These are phyloP conservation scores for Hansenula sp. DNA, from an alignment of 1,139 yeast genomes.

Conservation along the genomic window DNA sequence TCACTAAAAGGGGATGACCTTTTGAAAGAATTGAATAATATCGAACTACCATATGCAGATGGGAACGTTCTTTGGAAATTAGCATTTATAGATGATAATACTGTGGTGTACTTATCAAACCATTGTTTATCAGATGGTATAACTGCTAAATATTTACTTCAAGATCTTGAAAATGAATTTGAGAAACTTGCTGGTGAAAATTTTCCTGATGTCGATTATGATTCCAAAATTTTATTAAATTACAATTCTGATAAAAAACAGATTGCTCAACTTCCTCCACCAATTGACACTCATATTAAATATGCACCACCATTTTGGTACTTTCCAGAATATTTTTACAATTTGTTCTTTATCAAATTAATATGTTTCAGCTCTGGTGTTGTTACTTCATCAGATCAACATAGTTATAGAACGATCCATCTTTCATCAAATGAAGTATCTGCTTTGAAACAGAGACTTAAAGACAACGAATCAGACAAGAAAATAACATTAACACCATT, in stretches of 20 bases:
- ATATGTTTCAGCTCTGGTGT: neutral
- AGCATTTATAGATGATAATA: slow-evolving; percentile 11
- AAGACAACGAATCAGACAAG: neutral
- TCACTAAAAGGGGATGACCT: slow-evolving; percentile 2
- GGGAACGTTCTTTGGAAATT: slow-evolving; percentile 16
- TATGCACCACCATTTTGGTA: slow-evolving; percentile 13
- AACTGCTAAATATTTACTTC: slow-evolving; percentile 10
- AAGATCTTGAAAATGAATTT: slow-evolving; percentile 9
- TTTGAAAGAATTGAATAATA: slow-evolving; percentile 7
- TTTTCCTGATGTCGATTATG: neutral
- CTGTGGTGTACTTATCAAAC: slow-evolving; percentile 14
- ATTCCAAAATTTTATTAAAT: slow-evolving; percentile 4
- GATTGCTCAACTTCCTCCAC: slow-evolving; percentile 12
- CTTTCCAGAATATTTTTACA: slow-evolving; percentile 8
- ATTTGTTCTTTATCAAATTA: slow-evolving; percentile 3
- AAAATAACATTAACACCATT: slow-evolving; percentile 15
- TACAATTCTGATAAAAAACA: slow-evolving; percentile 5
- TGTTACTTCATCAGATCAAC: slow-evolving; percentile 5
- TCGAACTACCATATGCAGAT: slow-evolving; percentile 13
- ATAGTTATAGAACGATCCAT: slow-evolving; percentile 9
- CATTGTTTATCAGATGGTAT: slow-evolving; percentile 19
- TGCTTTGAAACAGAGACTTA: slow-evolving; percentile 2
- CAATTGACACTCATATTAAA: slow-evolving; percentile 9
- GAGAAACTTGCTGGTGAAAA: slow-evolving; percentile 1
- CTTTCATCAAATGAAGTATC: slow-evolving; percentile 3